Evolutionary conservation across 148 eudicot species (phyloP), one percentile per base, ranked within the genome.

Genomic region (Rhododendron henanense): DNA sequence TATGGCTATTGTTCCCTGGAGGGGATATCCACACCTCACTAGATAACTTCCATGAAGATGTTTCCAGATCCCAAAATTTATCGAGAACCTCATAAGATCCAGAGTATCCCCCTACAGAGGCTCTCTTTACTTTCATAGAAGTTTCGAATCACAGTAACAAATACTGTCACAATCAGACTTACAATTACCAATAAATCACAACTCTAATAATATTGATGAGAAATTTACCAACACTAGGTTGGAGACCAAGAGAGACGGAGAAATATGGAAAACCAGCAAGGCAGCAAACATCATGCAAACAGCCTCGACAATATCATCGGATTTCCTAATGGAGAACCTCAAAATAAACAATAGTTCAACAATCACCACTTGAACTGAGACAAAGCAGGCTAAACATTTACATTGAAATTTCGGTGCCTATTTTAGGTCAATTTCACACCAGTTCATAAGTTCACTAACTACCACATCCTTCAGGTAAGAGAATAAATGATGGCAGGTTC

Each of bases 381-480:
- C 71, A 81, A 84, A 74, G 21, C 80, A 69, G 80, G 85, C 57
- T 47, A 84, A 48, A 8, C 57, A 59, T 67, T 67, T 14, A 21
- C 18, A 45, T 39, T 45, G 3, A 23, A 7, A 16, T 33, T 45
- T 73, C 45, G 41, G 16, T 18, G 31, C 41, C 31, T 37, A 55
- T 10, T 59, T 13, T 61, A 83, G 53, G 84, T 81, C 67, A 80
- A 51, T 31, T 15, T n/a, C 10, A 13, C 13, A 47, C 47, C 3
- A 81, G 18, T 33, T 81, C 59, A 79, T 35, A 18, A 31, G 67
- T 16, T 53, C 44, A 81, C n/a, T 31, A 19, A 31, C 39, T 81
- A 25, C 65, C 63, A 51, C 65, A 28, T 81, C 44, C 67, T 33
- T 81, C 48, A 55, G 83, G 10, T 10, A 81, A 57, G 15, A 80